A percentile compares a stretch with the other conserved stretches of the same genome.
Conservation (phyloP, 768 basidiomycete genomes). For the Tylopilus rubrobrunneus region DNA sequence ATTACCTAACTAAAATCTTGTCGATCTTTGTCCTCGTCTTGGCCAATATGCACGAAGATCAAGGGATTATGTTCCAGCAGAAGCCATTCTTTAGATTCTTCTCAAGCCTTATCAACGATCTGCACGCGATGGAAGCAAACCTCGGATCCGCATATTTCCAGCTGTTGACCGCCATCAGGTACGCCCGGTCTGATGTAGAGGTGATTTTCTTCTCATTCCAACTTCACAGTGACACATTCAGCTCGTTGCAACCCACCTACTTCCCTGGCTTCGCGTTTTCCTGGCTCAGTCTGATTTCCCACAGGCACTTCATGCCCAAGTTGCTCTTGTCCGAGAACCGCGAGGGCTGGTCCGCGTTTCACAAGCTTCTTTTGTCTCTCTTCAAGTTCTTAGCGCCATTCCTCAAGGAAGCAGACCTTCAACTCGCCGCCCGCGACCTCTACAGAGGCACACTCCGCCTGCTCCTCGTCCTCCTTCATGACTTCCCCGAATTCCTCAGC, state of each 20-base stretch:
- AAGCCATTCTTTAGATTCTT: slow-evolving; percentile 99
- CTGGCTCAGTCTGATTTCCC: slow-evolving; percentile 95
- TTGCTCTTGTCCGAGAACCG: slow-evolving; percentile 82
- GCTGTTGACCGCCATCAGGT: slow-evolving; percentile 85
- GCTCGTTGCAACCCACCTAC: slow-evolving; percentile 91
- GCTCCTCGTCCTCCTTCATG: slow-evolving; percentile 92
- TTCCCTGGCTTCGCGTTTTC: slow-evolving; percentile 99
- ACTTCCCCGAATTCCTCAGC: slow-evolving; percentile 97
- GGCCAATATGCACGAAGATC: slow-evolving; percentile 93
- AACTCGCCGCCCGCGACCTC: slow-evolving; percentile 76
- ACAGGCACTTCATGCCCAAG: slow-evolving; percentile 97
- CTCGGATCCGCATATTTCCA: slow-evolving; percentile 90
- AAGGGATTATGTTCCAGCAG: slow-evolving; percentile 87
- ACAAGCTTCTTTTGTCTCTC: slow-evolving; percentile 87
- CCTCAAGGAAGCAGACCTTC: slow-evolving; percentile 77
- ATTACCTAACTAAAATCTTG: slow-evolving; percentile 94
- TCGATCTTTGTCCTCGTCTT: slow-evolving; percentile 96
- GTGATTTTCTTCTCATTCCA: not conserved
- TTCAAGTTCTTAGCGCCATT: slow-evolving; percentile 95
- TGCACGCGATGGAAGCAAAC: slow-evolving; percentile 80
- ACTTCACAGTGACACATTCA: slow-evolving; percentile 77
- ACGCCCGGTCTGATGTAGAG: slow-evolving; percentile 2
- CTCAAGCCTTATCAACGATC: slow-evolving; percentile 90
- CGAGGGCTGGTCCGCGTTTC: slow-evolving; percentile 97
- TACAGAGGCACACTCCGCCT: slow-evolving; percentile 89